Conservation (phyloP, 2,329 filamentous ascomycete species). For the Sarocladium strictum region DNA sequence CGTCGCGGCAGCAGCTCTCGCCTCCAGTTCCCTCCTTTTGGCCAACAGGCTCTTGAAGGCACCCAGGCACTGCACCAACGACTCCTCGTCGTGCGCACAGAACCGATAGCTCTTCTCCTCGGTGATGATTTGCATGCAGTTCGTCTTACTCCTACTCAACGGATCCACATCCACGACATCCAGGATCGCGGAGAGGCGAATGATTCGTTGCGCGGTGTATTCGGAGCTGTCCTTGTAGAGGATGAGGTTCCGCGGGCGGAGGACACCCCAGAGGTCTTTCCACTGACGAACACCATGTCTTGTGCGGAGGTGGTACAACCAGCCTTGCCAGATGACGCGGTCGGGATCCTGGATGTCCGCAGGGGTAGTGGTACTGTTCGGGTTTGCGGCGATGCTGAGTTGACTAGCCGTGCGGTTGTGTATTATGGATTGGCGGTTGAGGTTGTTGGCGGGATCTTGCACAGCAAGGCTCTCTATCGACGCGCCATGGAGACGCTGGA, state of each 20-base stretch:
- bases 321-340: slow-evolving; percentile 89
- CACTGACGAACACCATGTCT: slow-evolving; percentile 82
- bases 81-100: slow-evolving; percentile 74
- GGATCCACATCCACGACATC: slow-evolving; percentile 91
- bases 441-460: slow-evolving; percentile 19
- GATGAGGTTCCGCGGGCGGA: slow-evolving; percentile 77
- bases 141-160: slow-evolving; percentile 73
- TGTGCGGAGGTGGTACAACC: slow-evolving; percentile 77
- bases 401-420: slow-evolving; percentile 55
- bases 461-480: slow-evolving; percentile 45
- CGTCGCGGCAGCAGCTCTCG: slow-evolving; percentile 26
- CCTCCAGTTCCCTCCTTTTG: slow-evolving; percentile 59
- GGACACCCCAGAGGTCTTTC: slow-evolving; percentile 91
- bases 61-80: slow-evolving; percentile 76
- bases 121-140: slow-evolving; percentile 88
- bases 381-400: slow-evolving; percentile 41
- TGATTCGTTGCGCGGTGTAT: slow-evolving; percentile 78
- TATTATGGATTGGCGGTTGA: slow-evolving; percentile 23
- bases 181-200: slow-evolving; percentile 73
- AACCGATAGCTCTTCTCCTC: slow-evolving; percentile 83
- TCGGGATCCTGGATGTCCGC: slow-evolving; percentile 62
- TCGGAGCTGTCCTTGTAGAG: slow-evolving; percentile 92
- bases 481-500: slow-evolving; percentile 40
- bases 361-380: background rate
- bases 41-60: slow-evolving; percentile 82